A percentile compares a stretch with the other conserved stretches of the same genome.
phyloP scores from a whole-genome alignment of 805 yeast species.

The Candida rishiriensis region DNA sequence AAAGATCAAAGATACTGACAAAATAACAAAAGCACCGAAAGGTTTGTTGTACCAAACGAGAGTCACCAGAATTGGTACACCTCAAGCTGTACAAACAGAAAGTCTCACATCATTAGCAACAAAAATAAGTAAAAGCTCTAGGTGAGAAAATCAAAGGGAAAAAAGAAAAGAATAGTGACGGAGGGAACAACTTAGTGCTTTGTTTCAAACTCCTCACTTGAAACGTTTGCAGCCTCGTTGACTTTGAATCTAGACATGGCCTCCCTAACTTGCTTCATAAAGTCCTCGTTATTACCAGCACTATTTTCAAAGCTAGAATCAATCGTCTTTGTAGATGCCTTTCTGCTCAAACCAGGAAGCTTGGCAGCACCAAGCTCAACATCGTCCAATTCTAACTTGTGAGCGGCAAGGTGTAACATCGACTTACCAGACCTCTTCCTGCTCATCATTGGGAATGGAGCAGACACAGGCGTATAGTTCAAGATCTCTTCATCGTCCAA shows the following conservation, averaged over 20 bases:
- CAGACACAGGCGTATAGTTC: conserved; percentile 39
- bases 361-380: conserved; percentile 43
- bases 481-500: conserved; percentile 33
- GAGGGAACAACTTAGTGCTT: conserved; percentile 12
- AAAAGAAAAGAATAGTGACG: neutral
- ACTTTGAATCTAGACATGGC: conserved; percentile 36
- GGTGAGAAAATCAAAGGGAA: neutral
- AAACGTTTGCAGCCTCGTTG: conserved; percentile 38
- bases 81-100: too few species aligned
- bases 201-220: conserved; percentile 58
- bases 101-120: too few species aligned
- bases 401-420: conserved; percentile 60
- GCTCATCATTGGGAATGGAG: conserved; percentile 35
- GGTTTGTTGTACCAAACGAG: too few species aligned
- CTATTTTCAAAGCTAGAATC: conserved; percentile 15
- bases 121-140: neutral
- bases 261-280: conserved; percentile 37
- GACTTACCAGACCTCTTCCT: conserved; percentile 77
- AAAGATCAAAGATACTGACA: too few species aligned
- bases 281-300: conserved; percentile 22
- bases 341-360: conserved; percentile 31
- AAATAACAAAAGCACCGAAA: too few species aligned
- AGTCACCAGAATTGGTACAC: too few species aligned
- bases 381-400: conserved; percentile 61
- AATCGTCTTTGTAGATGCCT: conserved; percentile 24